phyloP scores from a whole-genome alignment of 257 asterid genomes.

The Penstemon eatonii region DNA sequence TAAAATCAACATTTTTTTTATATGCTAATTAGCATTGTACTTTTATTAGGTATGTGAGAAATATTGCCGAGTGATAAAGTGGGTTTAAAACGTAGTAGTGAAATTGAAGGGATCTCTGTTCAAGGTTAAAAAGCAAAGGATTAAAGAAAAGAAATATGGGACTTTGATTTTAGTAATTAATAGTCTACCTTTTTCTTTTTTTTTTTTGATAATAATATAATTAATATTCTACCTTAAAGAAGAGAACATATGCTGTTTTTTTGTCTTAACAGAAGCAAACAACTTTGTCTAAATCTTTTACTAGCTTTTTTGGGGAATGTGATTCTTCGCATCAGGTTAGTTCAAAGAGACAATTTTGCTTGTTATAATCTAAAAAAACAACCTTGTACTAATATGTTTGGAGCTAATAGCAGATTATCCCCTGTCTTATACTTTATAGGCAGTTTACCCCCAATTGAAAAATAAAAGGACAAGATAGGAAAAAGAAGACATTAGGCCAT shows the following conservation, averaged over 20 bases:
- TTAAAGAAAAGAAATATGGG: constrained; percentile 20
- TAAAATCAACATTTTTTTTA: constrained; percentile 36
- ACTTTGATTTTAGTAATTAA: constrained; percentile 25
- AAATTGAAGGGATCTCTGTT: constrained; percentile 46
- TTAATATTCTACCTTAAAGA: constrained; percentile 20
- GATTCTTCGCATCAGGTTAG: background rate
- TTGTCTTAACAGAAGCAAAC: constrained; percentile 43
- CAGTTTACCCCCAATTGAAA: background rate
- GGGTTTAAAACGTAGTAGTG: constrained; percentile 28
- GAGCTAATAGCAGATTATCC: no score
- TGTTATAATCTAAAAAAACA: no score
- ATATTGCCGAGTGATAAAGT: constrained; percentile 16
- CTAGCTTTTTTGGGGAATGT: constrained; percentile 1
- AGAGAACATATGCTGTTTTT: constrained; percentile 43
- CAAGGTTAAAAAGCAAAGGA: constrained; percentile 37
- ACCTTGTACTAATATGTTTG: no score
- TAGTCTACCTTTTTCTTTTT: background rate
- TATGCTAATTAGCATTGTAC: constrained; percentile 33
- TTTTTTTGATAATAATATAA: background rate
- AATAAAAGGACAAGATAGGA: background rate
- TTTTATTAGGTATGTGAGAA: constrained; percentile 37
- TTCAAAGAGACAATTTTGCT: background rate
- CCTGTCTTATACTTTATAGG: no score
- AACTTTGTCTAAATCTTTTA: constrained; percentile 19
- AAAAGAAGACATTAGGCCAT: no score